Conservation (phyloP, 371 early-diverging fungal genomes). For the Chytridiales sp. region DNA sequence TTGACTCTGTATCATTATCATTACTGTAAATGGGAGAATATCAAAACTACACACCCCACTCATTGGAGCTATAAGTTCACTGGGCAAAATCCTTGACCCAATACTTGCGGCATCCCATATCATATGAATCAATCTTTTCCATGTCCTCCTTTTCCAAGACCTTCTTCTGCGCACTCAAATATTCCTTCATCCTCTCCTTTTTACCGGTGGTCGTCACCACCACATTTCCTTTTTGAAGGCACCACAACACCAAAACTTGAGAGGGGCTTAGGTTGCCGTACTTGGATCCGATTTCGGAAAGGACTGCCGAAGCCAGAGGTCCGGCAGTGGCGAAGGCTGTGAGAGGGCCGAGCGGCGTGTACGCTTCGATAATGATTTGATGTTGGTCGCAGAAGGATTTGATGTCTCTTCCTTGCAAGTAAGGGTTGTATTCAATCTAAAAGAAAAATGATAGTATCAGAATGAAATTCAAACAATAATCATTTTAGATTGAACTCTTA, state of each 20-base stretch:
- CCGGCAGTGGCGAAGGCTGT: constrained; percentile 15
- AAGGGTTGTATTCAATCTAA: constrained; percentile 29
- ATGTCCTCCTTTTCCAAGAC: constrained; percentile 10
- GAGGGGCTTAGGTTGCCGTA: constrained; percentile 2
- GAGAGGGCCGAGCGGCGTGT: constrained; percentile 27
- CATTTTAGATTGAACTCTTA: background rate
- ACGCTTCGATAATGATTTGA: constrained; percentile 17
- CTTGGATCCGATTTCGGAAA: constrained; percentile 7
- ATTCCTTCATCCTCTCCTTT: constrained; percentile 20
- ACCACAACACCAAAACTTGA: constrained; percentile 24
- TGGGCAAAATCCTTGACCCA: no score
- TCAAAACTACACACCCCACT: no score
- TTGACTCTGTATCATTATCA: no score
- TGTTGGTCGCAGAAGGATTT: constrained; percentile 1
- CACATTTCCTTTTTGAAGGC: constrained; percentile 3
- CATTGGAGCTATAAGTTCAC: no score
- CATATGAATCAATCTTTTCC: constrained; percentile 8
- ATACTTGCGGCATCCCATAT: no score
- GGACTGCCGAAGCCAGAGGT: background rate
- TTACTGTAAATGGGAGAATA: no score
- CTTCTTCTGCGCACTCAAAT: constrained; percentile 5
- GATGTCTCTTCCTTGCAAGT: constrained; percentile 6
- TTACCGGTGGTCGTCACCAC: constrained; percentile 26
- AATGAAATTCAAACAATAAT: background rate
- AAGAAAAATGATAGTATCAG: background rate